phyloP scores from a whole-genome alignment of 441 rosid genomes.

The Bruguiera hainesii region DNA sequence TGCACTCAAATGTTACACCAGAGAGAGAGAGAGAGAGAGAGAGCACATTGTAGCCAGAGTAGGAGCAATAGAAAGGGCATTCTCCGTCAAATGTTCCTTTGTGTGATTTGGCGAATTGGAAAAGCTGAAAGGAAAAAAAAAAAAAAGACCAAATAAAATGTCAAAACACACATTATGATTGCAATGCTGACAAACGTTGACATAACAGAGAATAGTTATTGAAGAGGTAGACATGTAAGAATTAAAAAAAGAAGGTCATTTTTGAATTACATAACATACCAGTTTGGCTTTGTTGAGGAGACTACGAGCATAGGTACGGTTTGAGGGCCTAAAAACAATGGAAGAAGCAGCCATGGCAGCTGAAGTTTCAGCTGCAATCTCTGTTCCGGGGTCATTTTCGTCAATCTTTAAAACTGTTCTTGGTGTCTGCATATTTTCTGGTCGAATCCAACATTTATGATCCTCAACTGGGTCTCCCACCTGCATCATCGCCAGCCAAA shows the following conservation, averaged over 20 bases:
- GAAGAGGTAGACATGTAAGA: not conserved
- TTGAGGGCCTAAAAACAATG: conserved; percentile 52
- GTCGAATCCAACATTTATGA: conserved; percentile 82
- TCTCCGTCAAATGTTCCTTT: conserved; percentile 87
- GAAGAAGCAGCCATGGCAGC: conserved; percentile 88
- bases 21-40: not conserved
- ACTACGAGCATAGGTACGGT: conserved; percentile 46
- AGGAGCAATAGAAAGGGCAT: conserved; percentile 94
- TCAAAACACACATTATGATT: too few relatives aligned
- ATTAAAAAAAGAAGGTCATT: too few relatives aligned
- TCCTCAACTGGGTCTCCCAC: conserved; percentile 81
- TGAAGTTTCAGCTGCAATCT: conserved; percentile 79
- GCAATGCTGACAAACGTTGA: too few relatives aligned
- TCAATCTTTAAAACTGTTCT: conserved; percentile 61
- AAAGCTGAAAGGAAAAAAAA: conserved; percentile 45
- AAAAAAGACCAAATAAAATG: not conserved
- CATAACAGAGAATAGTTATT: not conserved
- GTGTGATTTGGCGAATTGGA: conserved; percentile 53
- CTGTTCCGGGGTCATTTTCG: conserved; percentile 56
- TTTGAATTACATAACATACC: conserved; percentile 26
- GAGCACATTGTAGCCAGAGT: conserved; percentile 77
- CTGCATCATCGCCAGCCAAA: conserved; percentile 25
- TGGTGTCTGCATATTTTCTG: conserved; percentile 71
- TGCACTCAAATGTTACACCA: not conserved
- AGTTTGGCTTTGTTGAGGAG: conserved; percentile 82